Percentiles rank a stretch among this genome's conserved stretches.
phyloP scores from a whole-genome alignment of 2,329 filamentous ascomycete genomes.

The Phaeoacremonium minimum region DNA sequence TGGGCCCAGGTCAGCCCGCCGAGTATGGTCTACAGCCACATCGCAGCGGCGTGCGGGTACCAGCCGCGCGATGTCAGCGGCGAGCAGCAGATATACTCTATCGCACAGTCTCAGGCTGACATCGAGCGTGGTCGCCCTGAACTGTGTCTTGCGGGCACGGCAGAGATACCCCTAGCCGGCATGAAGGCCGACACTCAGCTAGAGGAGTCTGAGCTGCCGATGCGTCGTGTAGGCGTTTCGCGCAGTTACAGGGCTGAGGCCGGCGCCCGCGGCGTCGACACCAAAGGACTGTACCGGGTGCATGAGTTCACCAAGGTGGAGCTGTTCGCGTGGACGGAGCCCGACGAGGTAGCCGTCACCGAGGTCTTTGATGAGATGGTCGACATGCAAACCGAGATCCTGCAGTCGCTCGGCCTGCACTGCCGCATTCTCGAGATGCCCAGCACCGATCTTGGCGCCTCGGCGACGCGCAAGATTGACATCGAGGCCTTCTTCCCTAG shows the following conservation, averaged over 20 bases:
- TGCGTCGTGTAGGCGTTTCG: conserved; percentile 78
- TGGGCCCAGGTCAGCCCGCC: conserved; percentile 83
- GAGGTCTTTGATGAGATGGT: conserved; percentile 80
- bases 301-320: conserved; percentile 99
- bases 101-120: conserved; percentile 65
- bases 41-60: conserved; percentile 88
- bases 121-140: conserved; percentile 59
- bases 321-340: conserved; percentile 86
- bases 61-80: conserved; percentile 85
- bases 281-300: conserved; percentile 92
- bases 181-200: conserved; percentile 77
- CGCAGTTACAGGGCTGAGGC: conserved; percentile 96
- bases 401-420: conserved; percentile 71
- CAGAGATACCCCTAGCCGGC: conserved; percentile 89
- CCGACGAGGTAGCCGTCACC: conserved; percentile 43
- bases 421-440: conserved; percentile 95
- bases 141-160: conserved; percentile 78
- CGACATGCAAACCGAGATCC: conserved; percentile 78
- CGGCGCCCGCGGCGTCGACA: conserved; percentile 81
- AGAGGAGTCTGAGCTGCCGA: conserved; percentile 61
- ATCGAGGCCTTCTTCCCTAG: conserved; percentile 95
- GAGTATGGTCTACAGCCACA: conserved; percentile 86
- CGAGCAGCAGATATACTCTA: conserved; percentile 86
- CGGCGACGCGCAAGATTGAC: conserved; percentile 80
- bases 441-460: conserved; percentile 79